Evolutionary conservation across 179 eudicot species (phyloP).

Genomic region (Beta corolliflora): DNA sequence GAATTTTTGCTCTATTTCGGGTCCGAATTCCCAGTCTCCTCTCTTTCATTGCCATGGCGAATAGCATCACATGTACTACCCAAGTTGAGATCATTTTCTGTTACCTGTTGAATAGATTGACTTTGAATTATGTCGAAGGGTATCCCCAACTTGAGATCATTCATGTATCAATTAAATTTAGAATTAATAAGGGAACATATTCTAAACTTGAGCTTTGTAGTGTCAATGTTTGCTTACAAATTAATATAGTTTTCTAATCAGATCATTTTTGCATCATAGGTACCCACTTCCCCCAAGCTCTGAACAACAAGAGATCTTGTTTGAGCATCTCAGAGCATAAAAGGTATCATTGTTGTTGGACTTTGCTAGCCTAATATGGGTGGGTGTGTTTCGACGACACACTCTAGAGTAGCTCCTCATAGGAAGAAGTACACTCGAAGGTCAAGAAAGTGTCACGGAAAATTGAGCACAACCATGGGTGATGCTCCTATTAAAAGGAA

Average conservation of each 20-base stretch:
- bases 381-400: constrained; percentile 46
- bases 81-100: too few species aligned
- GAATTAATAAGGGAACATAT: too few species aligned
- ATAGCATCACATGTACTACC: too few species aligned
- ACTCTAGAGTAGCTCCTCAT: constrained; percentile 33
- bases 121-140: too few species aligned
- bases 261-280: constrained; percentile 1
- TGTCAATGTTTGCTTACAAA: too few species aligned
- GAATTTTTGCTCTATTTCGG: too few species aligned
- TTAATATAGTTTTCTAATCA: background rate
- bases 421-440: constrained; percentile 32
- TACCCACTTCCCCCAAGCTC: constrained; percentile 12
- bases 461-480: constrained; percentile 23
- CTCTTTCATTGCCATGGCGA: too few species aligned
- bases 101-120: too few species aligned
- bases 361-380: constrained; percentile 27
- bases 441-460: constrained; percentile 33
- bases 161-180: too few species aligned
- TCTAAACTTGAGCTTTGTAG: too few species aligned
- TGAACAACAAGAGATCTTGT: background rate
- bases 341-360: background rate
- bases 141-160: too few species aligned
- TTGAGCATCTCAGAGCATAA: background rate
- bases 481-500: constrained; percentile 46
- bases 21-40: too few species aligned